A percentile compares a stretch with the other conserved stretches of the same genome.
Conservation (phyloP, 805 yeast species). For the Hyphopichia homilentoma region DNA sequence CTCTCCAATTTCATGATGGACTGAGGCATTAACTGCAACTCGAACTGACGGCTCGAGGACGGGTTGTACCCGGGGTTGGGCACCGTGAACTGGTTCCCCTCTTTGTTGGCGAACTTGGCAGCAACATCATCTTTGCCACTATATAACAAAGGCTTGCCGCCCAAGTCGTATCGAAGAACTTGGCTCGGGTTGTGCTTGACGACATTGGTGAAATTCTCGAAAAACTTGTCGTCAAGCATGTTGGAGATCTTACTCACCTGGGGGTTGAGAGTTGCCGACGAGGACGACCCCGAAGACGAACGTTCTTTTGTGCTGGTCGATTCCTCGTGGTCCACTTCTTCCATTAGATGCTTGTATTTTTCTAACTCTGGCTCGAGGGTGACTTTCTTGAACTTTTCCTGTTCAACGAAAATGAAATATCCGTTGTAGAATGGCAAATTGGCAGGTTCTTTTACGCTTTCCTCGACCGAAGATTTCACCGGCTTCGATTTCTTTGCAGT, state of each 20-base stretch:
- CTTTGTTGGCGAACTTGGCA: conserved; percentile 20
- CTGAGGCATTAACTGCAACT: conserved; percentile 92
- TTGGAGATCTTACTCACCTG: conserved; percentile 21
- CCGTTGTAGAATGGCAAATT: conserved; percentile 58
- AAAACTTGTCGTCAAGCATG: conserved; percentile 68
- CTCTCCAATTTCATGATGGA: conserved; percentile 79
- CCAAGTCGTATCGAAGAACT: conserved; percentile 78
- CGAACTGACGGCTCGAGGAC: conserved; percentile 60
- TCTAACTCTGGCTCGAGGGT: conserved; percentile 50
- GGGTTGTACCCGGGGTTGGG: conserved; percentile 65
- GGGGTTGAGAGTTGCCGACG: conserved; percentile 13
- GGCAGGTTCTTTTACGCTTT: conserved; percentile 5
- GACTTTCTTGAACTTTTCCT: conserved; percentile 58
- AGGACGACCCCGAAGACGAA: conserved; percentile 1
- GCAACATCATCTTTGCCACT: conserved; percentile 57
- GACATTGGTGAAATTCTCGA: conserved; percentile 71
- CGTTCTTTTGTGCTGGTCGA: conserved; percentile 12
- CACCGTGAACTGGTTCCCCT: conserved; percentile 21
- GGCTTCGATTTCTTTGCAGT: conserved; percentile 11
- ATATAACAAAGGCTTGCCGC: conserved; percentile 75
- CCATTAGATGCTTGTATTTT: conserved; percentile 47
- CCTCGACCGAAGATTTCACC: neutral
- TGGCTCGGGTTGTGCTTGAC: conserved; percentile 84
- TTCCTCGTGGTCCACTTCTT: conserved; percentile 42
- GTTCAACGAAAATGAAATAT: conserved; percentile 65